phyloP scores from a whole-genome alignment of 192 early-diverging fungal genomes.

The Backusella tuberculispora region DNA sequence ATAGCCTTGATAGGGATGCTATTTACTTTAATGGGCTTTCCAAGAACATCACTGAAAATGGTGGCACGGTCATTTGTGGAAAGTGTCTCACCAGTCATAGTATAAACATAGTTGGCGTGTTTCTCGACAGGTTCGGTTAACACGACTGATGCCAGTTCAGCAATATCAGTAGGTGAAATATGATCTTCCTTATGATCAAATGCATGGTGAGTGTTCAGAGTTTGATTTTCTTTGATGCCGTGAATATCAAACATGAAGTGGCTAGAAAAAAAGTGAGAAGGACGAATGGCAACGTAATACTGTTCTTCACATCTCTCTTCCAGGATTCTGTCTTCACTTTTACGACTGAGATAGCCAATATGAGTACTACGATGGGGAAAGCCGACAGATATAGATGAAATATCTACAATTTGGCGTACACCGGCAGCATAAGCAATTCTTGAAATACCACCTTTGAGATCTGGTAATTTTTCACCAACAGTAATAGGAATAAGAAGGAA shows the following conservation, averaged over 20 bases:
- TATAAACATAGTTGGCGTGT: conserved; percentile 14
- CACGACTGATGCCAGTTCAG: neutral
- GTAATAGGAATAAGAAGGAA: too few species aligned
- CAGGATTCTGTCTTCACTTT: neutral
- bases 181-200: neutral
- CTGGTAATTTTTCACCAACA: too few species aligned
- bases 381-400: conserved; percentile 1
- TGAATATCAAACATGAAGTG: neutral
- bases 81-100: conserved; percentile 14
- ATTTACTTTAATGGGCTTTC: conserved; percentile 5
- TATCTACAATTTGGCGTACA: conserved; percentile 32
- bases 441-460: neutral
- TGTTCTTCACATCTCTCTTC: neutral
- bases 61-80: conserved; percentile 2
- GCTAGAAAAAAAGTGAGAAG: conserved; percentile 21
- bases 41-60: conserved; percentile 10
- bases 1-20: neutral
- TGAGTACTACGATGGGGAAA: neutral
- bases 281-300: conserved; percentile 28
- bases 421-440: conserved; percentile 22
- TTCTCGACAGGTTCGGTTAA: conserved; percentile 24
- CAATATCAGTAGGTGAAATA: conserved; percentile 20
- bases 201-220: neutral
- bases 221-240: neutral
- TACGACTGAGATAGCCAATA: conserved; percentile 1